These are phyloP conservation scores for Rhodotorula sp. DNA, from an alignment of 1,284 basidiomycete genomes.

Conservation along the genomic window DNA sequence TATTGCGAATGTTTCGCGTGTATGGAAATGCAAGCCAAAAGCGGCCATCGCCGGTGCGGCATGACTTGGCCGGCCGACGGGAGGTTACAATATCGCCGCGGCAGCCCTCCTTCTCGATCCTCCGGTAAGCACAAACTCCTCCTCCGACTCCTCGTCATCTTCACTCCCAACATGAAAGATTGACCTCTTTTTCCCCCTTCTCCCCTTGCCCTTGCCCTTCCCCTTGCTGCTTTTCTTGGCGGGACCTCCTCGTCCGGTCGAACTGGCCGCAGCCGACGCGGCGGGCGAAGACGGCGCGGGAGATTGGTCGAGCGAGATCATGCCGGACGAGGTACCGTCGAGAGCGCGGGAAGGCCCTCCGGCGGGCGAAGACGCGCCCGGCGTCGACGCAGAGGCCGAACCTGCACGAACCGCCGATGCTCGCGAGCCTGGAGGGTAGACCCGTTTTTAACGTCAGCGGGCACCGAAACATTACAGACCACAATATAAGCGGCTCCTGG, in stretches of 20 bases:
- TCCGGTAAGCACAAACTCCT: neutral
- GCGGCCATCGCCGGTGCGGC: no score
- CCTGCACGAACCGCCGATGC: neutral
- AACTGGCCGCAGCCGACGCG: neutral
- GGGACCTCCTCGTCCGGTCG: neutral
- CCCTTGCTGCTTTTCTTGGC: neutral
- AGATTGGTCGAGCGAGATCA: neutral
- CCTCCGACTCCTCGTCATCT: conserved; percentile 1
- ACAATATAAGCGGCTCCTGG: no score
- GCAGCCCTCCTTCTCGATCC: neutral
- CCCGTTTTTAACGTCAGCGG: neutral
- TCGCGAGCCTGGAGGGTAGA: neutral
- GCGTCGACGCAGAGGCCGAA: neutral
- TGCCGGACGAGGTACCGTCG: no score
- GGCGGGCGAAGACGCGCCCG: conserved; percentile 3
- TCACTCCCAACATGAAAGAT: neutral
- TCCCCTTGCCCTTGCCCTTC: neutral
- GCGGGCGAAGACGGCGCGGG: neutral
- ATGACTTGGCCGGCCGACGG: no score
- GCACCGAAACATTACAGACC: neutral
- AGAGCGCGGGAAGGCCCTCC: no score
- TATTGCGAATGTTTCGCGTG: neutral
- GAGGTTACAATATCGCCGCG: neutral
- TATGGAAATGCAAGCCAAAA: neutral
- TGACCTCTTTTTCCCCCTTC: neutral